Percentiles rank a stretch among this genome's conserved stretches.
Evolutionary conservation across 305 asterid genomes (phyloP).

Genomic region (Euphrasia arctica): DNA sequence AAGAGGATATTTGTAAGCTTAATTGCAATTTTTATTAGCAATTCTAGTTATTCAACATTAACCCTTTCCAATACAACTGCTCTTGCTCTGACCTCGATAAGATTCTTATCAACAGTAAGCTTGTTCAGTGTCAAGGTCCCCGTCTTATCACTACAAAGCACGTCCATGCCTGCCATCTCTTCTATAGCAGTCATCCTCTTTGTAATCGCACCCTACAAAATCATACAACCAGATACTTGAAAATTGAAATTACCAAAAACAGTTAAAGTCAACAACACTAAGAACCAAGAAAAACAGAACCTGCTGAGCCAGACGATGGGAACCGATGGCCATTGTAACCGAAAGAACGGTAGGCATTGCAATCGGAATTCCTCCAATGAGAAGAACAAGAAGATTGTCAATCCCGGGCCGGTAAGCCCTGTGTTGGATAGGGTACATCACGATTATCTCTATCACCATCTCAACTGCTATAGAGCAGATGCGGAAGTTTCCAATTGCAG

Average conservation of each 20-base stretch:
- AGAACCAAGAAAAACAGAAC: constrained; percentile 34
- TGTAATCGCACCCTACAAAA: constrained; percentile 86
- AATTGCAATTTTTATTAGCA: too few species aligned
- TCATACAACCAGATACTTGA: constrained; percentile 16
- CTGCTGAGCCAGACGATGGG: constrained; percentile 99
- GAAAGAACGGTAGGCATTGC: constrained; percentile 99
- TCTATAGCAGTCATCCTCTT: constrained; percentile 99
- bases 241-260: not conserved
- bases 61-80: not conserved
- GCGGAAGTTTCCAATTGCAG: constrained; percentile 98
- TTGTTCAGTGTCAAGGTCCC: constrained; percentile 18
- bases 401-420: constrained; percentile 91
- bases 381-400: constrained; percentile 97
- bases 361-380: constrained; percentile 98
- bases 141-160: constrained; percentile 15
- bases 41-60: not conserved
- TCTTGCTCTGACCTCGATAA: constrained; percentile 60
- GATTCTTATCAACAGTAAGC: constrained; percentile 95
- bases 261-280: constrained; percentile 16
- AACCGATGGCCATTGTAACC: constrained; percentile 98
- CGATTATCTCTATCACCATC: constrained; percentile 86
- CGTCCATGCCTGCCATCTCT: constrained; percentile 78
- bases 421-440: constrained; percentile 96
- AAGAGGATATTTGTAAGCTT: too few species aligned
- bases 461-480: constrained; percentile 98